phyloP scores from a whole-genome alignment of 768 basidiomycete species.

The Lentinula sp. region DNA sequence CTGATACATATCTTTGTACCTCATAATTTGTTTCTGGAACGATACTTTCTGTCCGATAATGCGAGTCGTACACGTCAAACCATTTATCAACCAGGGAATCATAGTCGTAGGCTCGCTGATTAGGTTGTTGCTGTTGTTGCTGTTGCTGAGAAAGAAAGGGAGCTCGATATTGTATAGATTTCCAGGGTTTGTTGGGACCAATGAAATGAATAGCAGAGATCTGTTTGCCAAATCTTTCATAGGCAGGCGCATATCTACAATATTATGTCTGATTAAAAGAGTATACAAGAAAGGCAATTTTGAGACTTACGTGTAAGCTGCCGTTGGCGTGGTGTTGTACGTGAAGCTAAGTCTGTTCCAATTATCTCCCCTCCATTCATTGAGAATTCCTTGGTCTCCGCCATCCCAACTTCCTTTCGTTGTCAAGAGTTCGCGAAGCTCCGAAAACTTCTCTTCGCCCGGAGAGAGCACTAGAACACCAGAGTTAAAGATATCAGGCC shows the following conservation, averaged over 20 bases:
- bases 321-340: constrained; percentile 97
- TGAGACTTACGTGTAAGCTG: constrained; percentile 83
- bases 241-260: constrained; percentile 90
- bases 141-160: constrained; percentile 38
- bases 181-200: constrained; percentile 95
- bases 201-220: constrained; percentile 92
- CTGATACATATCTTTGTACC: constrained; percentile 62
- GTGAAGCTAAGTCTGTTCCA: constrained; percentile 97
- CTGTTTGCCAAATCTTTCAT: constrained; percentile 84
- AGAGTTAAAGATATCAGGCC: constrained; percentile 99
- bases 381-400: constrained; percentile 96
- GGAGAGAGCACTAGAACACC: constrained; percentile 88
- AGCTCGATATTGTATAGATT: constrained; percentile 61
- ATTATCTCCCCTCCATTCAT: constrained; percentile 83
- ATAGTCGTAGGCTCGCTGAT: constrained; percentile 64
- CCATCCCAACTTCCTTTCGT: constrained; percentile 92
- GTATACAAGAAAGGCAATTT: constrained; percentile 12
- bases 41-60: constrained; percentile 62
- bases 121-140: constrained; percentile 22
- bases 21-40: constrained; percentile 46
- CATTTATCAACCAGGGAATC: constrained; percentile 81
- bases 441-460: constrained; percentile 74
- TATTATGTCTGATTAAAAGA: constrained; percentile 17
- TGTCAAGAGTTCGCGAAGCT: constrained; percentile 64
- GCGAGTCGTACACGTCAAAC: constrained; percentile 85